A percentile compares a stretch with the other conserved stretches of the same genome.
These are phyloP conservation scores for Ogataea methylovora DNA, from an alignment of 805 yeast species.

Conservation along the genomic window DNA sequence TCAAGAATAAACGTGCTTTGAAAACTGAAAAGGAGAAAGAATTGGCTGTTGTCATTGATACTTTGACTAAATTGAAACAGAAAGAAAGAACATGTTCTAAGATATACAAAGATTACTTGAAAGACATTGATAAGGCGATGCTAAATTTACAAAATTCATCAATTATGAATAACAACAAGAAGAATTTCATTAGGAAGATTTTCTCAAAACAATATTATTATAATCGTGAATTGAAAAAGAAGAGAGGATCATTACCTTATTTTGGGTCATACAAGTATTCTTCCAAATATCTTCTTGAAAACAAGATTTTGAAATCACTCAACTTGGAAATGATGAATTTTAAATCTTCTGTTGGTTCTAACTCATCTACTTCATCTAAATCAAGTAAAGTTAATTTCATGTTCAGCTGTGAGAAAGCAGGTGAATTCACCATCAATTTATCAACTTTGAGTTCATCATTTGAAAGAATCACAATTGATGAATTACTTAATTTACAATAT, in stretches of 20 bases:
- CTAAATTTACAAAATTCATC: conserved; percentile 28
- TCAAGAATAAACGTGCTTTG: conserved; percentile 40
- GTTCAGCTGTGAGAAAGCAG: conserved; percentile 68
- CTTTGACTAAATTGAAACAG: conserved; percentile 34
- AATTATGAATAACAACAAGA: conserved; percentile 19
- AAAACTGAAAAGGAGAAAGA: conserved; percentile 34
- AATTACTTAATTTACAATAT: conserved; percentile 65
- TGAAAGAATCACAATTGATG: conserved; percentile 59
- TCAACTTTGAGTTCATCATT: conserved; percentile 28
- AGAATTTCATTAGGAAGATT: conserved; percentile 33
- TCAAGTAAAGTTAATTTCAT: conserved; percentile 53
- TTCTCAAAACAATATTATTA: conserved; percentile 75
- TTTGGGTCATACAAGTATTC: conserved; percentile 77
- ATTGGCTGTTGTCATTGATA: conserved; percentile 31
- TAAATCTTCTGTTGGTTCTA: conserved; percentile 2
- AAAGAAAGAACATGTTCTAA: conserved; percentile 38
- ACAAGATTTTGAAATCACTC: conserved; percentile 54
- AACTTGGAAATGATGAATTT: conserved; percentile 4
- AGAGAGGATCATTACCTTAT: conserved; percentile 57
- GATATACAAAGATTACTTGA: conserved; percentile 38
- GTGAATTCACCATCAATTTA: conserved; percentile 68
- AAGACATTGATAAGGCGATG: conserved; percentile 38
- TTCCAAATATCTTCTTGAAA: conserved; percentile 67
- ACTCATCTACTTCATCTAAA: conserved; percentile 15
- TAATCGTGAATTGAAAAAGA: conserved; percentile 60